Evolutionary conservation across 176 grass and related monocot species (phyloP).

Genomic region (Typha latifolia): DNA sequence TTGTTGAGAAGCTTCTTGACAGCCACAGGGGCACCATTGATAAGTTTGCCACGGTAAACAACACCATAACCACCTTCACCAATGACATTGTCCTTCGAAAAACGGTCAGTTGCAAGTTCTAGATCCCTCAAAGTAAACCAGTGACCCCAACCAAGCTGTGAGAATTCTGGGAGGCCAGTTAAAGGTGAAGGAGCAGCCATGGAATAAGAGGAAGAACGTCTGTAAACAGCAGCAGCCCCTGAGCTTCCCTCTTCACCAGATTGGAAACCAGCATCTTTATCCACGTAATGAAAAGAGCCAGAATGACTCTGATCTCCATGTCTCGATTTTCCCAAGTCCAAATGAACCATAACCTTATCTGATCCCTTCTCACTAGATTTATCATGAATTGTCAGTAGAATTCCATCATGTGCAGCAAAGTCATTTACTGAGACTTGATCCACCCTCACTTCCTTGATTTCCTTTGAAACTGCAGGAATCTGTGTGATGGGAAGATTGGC

Average conservation of each 20-base stretch:
- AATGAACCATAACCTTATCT: slow-evolving; percentile 54
- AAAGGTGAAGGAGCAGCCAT: slow-evolving; percentile 76
- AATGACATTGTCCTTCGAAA: slow-evolving; percentile 65
- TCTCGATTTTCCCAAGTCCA: slow-evolving; percentile 58
- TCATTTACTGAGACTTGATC: slow-evolving; percentile 51
- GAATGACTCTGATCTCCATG: slow-evolving; percentile 73
- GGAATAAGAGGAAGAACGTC: slow-evolving; percentile 39
- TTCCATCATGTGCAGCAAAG: slow-evolving; percentile 29
- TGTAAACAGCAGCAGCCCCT: slow-evolving; percentile 23
- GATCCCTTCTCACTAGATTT: slow-evolving; percentile 50
- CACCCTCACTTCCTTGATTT: slow-evolving; percentile 85
- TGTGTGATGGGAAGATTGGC: slow-evolving; percentile 54
- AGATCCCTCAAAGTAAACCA: slow-evolving; percentile 83
- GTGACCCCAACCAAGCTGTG: slow-evolving; percentile 76
- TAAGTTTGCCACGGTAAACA: slow-evolving; percentile 64
- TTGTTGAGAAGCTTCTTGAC: slow-evolving; percentile 81
- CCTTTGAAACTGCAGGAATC: slow-evolving; percentile 75
- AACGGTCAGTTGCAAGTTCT: slow-evolving; percentile 59
- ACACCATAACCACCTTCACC: slow-evolving; percentile 81
- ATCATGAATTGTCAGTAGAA: slow-evolving; percentile 49
- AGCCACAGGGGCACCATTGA: slow-evolving; percentile 63
- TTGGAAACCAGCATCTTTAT: slow-evolving; percentile 51
- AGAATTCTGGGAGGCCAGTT: slow-evolving; percentile 68
- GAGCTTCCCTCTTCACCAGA: slow-evolving; percentile 68
- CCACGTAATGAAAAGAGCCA: slow-evolving; percentile 77